Evolutionary conservation across 768 basidiomycete genomes (phyloP), one percentile per base, ranked within the genome.

Genomic region (Pisolithus marmoratus): DNA sequence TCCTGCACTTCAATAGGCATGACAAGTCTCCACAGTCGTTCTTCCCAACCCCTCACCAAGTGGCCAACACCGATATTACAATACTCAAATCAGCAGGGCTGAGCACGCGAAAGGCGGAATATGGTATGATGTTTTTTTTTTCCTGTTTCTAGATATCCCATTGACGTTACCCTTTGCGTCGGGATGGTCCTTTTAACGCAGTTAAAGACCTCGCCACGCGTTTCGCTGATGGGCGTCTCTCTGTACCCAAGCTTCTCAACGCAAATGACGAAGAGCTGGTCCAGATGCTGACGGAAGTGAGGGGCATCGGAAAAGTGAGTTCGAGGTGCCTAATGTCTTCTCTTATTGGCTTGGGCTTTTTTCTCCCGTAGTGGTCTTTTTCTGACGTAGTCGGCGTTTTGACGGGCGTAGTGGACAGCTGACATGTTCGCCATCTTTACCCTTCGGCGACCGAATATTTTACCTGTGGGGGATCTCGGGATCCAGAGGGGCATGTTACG

Each of bases 341-440:
- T 27, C 45, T 5, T 12, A 15, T 15, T 34, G 12, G 34, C 12
- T 15, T 34, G 34, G 34, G 17, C 37, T 38, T 17, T 49, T 40
- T 29, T 29, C 29, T 41, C 41, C 34, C 38, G 45, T 43, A 31
- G 17, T 29, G 38, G 37, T 37, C 46, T 49, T 24, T 26, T 48
- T 34, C 34, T 34, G 34, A 34, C 34, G 34, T 5, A 5, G 12
- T 15, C 34, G 4, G 34, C 34, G 15, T 14, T 0, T 14, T 14
- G 34, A 44, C 31, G 38, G 54, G 26, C 4, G 8, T 29, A 52
- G 51, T 52, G 59, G 60, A 51, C 69, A 78, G 90, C 92, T n/a
- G 85, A 93, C 60, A 94, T 94, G 93, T 94, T 94, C 62, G 79
- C 87, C 14, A 90, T 96, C 41, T 95, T 94, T 68, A 86, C 89